A percentile compares a stretch with the other conserved stretches of the same genome.
Evolutionary conservation across 2,329 filamentous ascomycete genomes (phyloP).

Genomic region (Penicillium sp.): DNA sequence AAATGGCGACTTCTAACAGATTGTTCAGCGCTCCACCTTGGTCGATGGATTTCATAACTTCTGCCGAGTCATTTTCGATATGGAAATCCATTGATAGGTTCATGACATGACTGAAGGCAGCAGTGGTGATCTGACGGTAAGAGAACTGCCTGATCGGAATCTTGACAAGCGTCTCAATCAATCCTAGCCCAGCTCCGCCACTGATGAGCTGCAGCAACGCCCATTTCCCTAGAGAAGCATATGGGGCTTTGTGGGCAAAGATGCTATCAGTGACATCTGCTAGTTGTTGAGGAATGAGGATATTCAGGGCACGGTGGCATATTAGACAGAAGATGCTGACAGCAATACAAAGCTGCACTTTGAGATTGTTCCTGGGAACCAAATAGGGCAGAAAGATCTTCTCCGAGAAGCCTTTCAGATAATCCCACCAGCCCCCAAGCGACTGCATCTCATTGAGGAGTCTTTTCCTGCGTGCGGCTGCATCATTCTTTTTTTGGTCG

Average conservation of each 20-base stretch:
- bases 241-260: conserved; percentile 5
- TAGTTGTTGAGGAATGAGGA: conserved; percentile 6
- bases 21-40: conserved; percentile 53
- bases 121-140: conserved; percentile 49
- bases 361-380: conserved; percentile 2
- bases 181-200: conserved; percentile 2
- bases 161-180: conserved; percentile 8
- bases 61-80: conserved; percentile 54
- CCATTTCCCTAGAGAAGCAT: conserved; percentile 4
- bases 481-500: background rate
- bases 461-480: conserved; percentile 1
- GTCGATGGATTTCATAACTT: conserved; percentile 56
- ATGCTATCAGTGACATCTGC: conserved; percentile 7
- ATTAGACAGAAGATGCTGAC: conserved; percentile 1
- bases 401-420: background rate
- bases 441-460: conserved; percentile 6
- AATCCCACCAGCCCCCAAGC: conserved; percentile 4
- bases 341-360: conserved; percentile 4
- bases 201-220: conserved; percentile 3
- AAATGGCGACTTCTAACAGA: conserved; percentile 51
- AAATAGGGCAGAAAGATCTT: conserved; percentile 7
- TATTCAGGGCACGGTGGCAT: conserved; percentile 3
- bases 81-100: conserved; percentile 62
- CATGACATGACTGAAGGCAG: conserved; percentile 59
- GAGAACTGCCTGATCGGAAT: conserved; percentile 49